phyloP scores from a whole-genome alignment of 345 rosid genomes.

The Heritiera fomes region DNA sequence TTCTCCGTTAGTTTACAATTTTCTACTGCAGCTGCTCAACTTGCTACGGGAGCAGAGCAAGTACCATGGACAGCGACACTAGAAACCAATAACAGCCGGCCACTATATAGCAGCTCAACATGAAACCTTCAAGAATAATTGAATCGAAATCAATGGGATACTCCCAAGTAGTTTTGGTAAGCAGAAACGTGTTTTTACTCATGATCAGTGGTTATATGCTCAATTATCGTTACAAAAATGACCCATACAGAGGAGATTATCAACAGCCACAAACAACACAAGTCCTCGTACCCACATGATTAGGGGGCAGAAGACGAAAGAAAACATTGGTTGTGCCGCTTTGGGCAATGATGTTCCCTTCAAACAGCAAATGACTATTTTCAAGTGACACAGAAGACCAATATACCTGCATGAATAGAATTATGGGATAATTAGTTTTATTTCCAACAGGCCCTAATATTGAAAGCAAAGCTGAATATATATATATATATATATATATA shows the following conservation, averaged over 20 bases:
- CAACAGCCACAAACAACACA: not conserved
- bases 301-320: not conserved
- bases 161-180: not conserved
- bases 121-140: not conserved
- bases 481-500: not conserved
- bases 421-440: not conserved
- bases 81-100: not conserved
- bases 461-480: not conserved
- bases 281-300: not conserved
- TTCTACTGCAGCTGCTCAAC: not conserved
- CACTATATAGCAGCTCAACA: not conserved
- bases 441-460: not conserved
- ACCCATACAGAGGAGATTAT: not conserved
- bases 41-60: not conserved
- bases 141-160: not conserved
- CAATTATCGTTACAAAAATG: not conserved
- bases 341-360: not conserved
- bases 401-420: constrained; percentile 24
- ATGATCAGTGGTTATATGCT: not conserved
- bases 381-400: constrained; percentile 13
- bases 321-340: not conserved
- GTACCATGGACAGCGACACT: not conserved
- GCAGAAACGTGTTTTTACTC: not conserved
- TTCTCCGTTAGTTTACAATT: too few relatives aligned
- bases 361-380: not conserved